phyloP scores from a whole-genome alignment of 345 rosid species.

The Eucalyptus tenuipes region DNA sequence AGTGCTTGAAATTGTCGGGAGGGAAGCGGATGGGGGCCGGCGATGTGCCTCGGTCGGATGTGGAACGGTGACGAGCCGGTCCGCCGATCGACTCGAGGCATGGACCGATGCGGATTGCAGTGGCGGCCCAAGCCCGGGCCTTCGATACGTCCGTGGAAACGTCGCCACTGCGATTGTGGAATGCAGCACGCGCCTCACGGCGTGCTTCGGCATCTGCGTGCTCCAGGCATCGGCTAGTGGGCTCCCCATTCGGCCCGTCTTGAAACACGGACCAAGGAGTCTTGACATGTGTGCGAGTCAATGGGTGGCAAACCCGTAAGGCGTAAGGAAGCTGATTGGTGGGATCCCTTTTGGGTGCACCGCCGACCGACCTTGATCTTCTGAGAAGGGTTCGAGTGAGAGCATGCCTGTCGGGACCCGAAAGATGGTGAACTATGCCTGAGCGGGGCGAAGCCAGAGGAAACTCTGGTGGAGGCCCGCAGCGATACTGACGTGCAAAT shows the following conservation, averaged over 20 bases:
- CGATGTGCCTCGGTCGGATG: background rate
- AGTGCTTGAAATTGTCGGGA: background rate
- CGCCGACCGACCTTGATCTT: too few species aligned
- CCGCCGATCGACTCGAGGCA: background rate
- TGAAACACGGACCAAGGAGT: constrained; percentile 48
- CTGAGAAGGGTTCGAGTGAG: too few species aligned
- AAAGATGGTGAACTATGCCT: too few species aligned
- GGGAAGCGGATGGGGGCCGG: background rate
- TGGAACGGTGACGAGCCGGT: background rate
- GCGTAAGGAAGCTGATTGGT: background rate
- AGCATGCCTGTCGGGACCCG: too few species aligned
- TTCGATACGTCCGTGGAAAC: too few species aligned
- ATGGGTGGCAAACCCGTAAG: constrained; percentile 5
- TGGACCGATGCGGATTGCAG: background rate
- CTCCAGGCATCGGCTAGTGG: constrained; percentile 5
- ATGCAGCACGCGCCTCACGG: background rate
- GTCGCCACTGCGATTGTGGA: background rate
- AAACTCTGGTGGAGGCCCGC: background rate
- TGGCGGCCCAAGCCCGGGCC: background rate
- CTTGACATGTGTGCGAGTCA: constrained; percentile 33
- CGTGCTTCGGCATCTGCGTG: background rate
- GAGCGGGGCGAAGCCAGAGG: too few species aligned
- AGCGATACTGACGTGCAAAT: constrained; percentile 21
- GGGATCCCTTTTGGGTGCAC: too few species aligned
- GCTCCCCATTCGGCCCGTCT: constrained; percentile 27